Percentiles rank a stretch among this genome's conserved stretches.
Conservation (phyloP, 192 early-diverging fungal species). For the Coemansia sp. region DNA sequence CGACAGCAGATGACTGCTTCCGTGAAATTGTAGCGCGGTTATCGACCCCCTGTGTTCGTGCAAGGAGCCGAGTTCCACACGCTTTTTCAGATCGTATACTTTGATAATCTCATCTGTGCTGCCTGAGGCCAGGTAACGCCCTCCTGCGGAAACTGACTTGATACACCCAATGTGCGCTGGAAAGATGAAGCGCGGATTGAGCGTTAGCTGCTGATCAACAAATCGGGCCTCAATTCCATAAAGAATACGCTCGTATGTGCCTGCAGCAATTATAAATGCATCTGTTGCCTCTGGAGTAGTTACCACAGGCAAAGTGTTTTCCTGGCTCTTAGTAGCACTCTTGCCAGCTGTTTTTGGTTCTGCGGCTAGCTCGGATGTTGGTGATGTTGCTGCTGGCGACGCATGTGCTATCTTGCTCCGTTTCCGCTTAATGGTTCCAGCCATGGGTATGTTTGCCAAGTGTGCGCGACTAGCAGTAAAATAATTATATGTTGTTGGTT, state of each 20-base stretch:
- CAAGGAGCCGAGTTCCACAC: conserved; percentile 87
- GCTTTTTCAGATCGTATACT: conserved; percentile 83
- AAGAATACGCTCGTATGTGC: conserved; percentile 96
- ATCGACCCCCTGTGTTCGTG: conserved; percentile 92
- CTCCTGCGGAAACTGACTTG: conserved; percentile 76
- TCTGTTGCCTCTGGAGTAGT: conserved; percentile 17
- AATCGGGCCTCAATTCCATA: conserved; percentile 79
- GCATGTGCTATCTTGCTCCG: neutral
- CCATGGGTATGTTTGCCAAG: neutral
- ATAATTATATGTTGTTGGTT: neutral
- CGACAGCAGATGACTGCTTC: conserved; percentile 81
- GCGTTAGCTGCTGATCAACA: conserved; percentile 27
- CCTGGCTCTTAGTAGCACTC: neutral
- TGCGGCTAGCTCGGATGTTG: neutral
- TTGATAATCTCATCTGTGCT: conserved; percentile 94
- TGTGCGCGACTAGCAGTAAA: neutral
- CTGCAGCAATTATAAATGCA: conserved; percentile 56
- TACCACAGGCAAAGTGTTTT: neutral
- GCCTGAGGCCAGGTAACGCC: conserved; percentile 86
- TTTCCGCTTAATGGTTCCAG: conserved; percentile 2
- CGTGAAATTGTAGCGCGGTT: conserved; percentile 79
- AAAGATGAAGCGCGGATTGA: conserved; percentile 84
- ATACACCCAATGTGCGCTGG: conserved; percentile 94
- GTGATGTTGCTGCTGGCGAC: neutral
- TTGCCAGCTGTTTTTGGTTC: conserved; percentile 1